Base-by-base conservation (phyloP, 2,329 filamentous ascomycete species). In the Furcasterigmium sp. region DNA sequence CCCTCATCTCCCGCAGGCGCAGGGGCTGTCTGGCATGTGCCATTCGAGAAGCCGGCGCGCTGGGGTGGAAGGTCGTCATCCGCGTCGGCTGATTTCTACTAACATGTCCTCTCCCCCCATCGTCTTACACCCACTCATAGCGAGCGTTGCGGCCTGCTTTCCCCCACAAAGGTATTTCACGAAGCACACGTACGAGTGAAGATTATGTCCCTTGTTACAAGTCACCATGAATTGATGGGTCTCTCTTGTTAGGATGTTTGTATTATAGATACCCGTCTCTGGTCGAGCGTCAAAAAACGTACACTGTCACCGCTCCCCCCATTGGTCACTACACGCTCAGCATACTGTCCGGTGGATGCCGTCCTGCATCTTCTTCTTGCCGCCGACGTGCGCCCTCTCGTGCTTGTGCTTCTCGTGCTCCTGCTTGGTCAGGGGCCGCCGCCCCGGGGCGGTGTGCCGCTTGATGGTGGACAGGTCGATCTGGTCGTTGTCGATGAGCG, bases 1-100 rank as follows among this genome's bases (percentile, higher is more conserved):
- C 86, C 18, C 58, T 91, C 15, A 72, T 91, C 49, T 86, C 82
- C 47, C 72, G 84, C 41, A 70, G 74, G 30, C 76, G 79, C 50
- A 72, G 84, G 47, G 85, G 83, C 1, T 91, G 87, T 56, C 61
- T 91, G 28, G 76, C 78, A 4, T 91, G 87, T 61, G 84, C 84
- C 32, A 78, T 91, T 35, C 74, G 87, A 15, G 85, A 91, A 65
- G 85, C 85, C 0, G 80, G 80, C 5, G 85, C 82, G 3, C 58
- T 89, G 45, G 82, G 79, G 3, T 82, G 87, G 69, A 78, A 76
- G 51, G 75, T 88, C 20, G 73, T 88, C n/a, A 74, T 82, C 21
- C 66, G 78, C 41, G 73, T 82, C 19, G 75, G 78, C 42, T 79
- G 55, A 52, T n/a, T n/a, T n/a, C n/a, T n/a, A n/a, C n/a, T n/a